phyloP scores from a whole-genome alignment of 176 grass and related monocot species.

The Pontederia paniculata region DNA sequence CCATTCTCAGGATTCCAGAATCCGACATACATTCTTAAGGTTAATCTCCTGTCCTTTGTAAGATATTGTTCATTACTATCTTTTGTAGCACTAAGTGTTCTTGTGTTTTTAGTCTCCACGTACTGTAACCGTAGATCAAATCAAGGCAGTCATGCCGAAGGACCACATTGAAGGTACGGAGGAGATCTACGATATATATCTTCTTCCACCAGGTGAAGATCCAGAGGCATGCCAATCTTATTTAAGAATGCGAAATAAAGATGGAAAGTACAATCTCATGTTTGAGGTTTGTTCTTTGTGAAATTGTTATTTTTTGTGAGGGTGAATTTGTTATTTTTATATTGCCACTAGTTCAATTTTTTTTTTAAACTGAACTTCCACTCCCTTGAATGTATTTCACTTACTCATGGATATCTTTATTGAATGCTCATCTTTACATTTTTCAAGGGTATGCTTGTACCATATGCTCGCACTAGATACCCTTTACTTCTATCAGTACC shows the following conservation, averaged over 20 bases:
- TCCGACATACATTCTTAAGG: constrained; percentile 98
- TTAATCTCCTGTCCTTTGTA: background rate
- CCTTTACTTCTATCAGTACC: no score
- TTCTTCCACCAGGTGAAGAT: constrained; percentile 96
- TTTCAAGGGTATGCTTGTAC: no score
- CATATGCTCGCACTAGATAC: no score
- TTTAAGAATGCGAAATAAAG: constrained; percentile 94
- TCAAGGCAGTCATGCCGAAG: constrained; percentile 59
- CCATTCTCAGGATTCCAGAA: constrained; percentile 93
- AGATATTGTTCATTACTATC: background rate
- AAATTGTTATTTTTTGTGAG: background rate
- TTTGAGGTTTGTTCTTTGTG: constrained; percentile 63
- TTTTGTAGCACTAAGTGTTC: constrained; percentile 2
- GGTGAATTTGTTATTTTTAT: background rate
- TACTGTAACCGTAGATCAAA: constrained; percentile 55
- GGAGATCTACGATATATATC: constrained; percentile 98
- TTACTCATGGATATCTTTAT: no score
- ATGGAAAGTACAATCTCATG: constrained; percentile 99
- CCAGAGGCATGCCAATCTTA: constrained; percentile 95
- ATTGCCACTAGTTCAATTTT: no score
- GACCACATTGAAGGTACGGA: constrained; percentile 63
- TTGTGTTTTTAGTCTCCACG: constrained; percentile 51
- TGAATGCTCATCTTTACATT: no score
- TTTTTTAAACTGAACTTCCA: no score
- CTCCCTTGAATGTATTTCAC: no score